A percentile compares a stretch with the other conserved stretches of the same genome.
Evolutionary conservation across 768 basidiomycete genomes (phyloP).

Genomic region (Russula dissimulans): DNA sequence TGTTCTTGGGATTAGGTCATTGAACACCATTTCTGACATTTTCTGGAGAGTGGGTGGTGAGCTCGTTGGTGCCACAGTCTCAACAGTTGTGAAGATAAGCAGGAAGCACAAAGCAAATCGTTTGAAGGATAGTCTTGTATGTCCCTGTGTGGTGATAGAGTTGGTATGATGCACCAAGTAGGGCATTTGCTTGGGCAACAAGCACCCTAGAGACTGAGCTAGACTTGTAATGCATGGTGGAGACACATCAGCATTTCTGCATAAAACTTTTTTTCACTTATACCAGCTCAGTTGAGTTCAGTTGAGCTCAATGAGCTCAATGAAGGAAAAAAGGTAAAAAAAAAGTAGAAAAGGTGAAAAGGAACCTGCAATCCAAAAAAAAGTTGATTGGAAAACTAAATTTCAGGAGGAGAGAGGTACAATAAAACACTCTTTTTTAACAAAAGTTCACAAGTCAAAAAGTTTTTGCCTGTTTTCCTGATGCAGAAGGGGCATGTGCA

Average conservation of each 20-base stretch:
- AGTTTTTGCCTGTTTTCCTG: too few species aligned
- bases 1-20: slow-evolving; percentile 32
- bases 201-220: slow-evolving; percentile 45
- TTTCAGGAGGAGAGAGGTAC: too few species aligned
- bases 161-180: slow-evolving; percentile 49
- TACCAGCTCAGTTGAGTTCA: too few species aligned
- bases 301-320: too few species aligned
- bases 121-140: slow-evolving; percentile 44
- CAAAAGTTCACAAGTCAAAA: too few species aligned
- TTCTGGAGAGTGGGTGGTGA: slow-evolving; percentile 43
- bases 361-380: too few species aligned
- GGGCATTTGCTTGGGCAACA: slow-evolving; percentile 47
- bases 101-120: slow-evolving; percentile 52
- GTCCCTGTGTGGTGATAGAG: slow-evolving; percentile 41
- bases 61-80: slow-evolving; percentile 50
- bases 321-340: too few species aligned
- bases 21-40: slow-evolving; percentile 47
- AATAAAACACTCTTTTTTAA: too few species aligned
- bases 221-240: slow-evolving; percentile 40
- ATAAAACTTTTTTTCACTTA: too few species aligned
- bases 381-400: too few species aligned
- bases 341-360: too few species aligned
- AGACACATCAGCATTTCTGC: too few species aligned
- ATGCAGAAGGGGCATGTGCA: slow-evolving; percentile 29
- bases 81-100: slow-evolving; percentile 41